These are phyloP conservation scores for Canavalia gladiata DNA, from an alignment of 306 rosid genomes.

Conservation along the genomic window DNA sequence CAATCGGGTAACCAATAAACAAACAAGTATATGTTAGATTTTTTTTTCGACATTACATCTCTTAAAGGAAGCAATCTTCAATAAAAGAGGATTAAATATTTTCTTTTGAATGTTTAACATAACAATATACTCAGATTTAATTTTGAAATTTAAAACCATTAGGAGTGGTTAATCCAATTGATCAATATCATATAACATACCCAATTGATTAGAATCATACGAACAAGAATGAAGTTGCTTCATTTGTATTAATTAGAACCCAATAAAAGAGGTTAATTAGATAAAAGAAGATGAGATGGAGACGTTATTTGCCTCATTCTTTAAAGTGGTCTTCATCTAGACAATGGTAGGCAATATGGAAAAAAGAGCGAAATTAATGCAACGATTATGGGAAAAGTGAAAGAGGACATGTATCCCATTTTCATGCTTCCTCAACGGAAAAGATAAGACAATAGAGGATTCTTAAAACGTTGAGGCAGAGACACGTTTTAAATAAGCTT, in stretches of 20 bases:
- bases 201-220: too few relatives aligned
- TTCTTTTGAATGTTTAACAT: too few relatives aligned
- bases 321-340: neutral
- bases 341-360: neutral
- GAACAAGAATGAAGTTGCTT: neutral
- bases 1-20: neutral
- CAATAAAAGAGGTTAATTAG: neutral
- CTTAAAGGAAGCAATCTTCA: too few relatives aligned
- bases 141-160: too few relatives aligned
- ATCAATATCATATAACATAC: too few relatives aligned
- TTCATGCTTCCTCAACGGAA: neutral
- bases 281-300: conserved; percentile 1
- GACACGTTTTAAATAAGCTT: conserved; percentile 15
- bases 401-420: neutral
- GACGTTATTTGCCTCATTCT: conserved; percentile 13
- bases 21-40: too few relatives aligned
- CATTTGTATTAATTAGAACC: neutral
- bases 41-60: too few relatives aligned
- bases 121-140: too few relatives aligned
- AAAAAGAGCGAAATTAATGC: neutral
- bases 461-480: neutral
- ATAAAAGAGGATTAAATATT: too few relatives aligned
- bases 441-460: neutral
- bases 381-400: neutral
- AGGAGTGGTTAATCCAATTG: too few relatives aligned